These are phyloP conservation scores for Epichloe scottii DNA, from an alignment of 2,329 filamentous ascomycete species.

Conservation along the genomic window DNA sequence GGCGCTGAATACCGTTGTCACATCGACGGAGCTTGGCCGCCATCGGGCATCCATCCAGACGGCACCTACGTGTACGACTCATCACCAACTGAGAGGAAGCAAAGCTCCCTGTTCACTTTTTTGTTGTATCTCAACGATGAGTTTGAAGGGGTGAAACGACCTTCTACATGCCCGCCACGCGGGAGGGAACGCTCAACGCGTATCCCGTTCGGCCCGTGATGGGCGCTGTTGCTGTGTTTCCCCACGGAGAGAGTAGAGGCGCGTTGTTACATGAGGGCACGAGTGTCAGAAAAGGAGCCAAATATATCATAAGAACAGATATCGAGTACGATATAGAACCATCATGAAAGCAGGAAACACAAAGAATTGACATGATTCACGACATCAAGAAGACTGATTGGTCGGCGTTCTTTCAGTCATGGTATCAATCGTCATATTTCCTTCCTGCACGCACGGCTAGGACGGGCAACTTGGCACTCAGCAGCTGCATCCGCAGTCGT, in stretches of 20 bases:
- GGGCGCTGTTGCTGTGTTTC: slow-evolving; percentile 56
- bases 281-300: slow-evolving; percentile 52
- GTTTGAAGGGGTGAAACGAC: slow-evolving; percentile 62
- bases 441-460: no score
- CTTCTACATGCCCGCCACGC: slow-evolving; percentile 52
- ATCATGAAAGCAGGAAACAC: background rate
- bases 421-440: no score
- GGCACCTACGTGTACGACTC: slow-evolving; percentile 54
- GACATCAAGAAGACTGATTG: no score
- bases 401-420: no score
- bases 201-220: slow-evolving; percentile 57
- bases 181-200: slow-evolving; percentile 55
- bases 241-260: slow-evolving; percentile 54
- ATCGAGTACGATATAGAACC: slow-evolving; percentile 54
- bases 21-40: slow-evolving; percentile 62
- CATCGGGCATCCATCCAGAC: slow-evolving; percentile 47
- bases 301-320: slow-evolving; percentile 60
- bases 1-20: slow-evolving; percentile 61
- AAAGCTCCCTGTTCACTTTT: slow-evolving; percentile 58
- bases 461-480: no score
- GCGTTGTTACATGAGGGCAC: slow-evolving; percentile 59
- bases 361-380: background rate
- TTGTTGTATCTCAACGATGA: slow-evolving; percentile 60
- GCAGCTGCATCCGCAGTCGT: no score
- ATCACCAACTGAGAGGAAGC: slow-evolving; percentile 44